Evolutionary conservation across 2,329 filamentous ascomycete genomes (phyloP).

Genomic region (Trichoderma guizhouense): DNA sequence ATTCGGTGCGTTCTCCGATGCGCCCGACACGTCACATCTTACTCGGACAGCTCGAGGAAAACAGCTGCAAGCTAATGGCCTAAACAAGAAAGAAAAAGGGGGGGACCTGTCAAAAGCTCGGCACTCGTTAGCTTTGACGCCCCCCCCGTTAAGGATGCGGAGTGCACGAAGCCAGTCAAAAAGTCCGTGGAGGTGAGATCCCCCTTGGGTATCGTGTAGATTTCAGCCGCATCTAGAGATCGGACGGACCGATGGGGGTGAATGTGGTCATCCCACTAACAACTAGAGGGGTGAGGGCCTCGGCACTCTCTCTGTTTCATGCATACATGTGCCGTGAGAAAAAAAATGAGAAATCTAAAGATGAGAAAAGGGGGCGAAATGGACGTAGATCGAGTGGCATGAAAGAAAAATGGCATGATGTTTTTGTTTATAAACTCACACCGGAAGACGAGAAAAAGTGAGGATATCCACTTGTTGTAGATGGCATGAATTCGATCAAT

Average conservation of each 20-base stretch:
- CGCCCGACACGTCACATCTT: conserved; percentile 1
- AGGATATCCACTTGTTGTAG: neutral
- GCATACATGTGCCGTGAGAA: neutral
- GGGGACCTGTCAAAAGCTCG: neutral
- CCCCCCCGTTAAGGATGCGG: neutral
- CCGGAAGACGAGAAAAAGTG: neutral
- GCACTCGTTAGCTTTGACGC: neutral
- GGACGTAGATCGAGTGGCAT: neutral
- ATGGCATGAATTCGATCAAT: neutral
- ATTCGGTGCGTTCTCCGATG: neutral
- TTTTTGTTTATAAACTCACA: neutral
- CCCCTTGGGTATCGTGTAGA: neutral
- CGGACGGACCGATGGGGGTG: neutral
- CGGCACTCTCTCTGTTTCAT: neutral
- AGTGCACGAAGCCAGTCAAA: neutral
- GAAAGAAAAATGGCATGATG: neutral
- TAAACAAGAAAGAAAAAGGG: neutral
- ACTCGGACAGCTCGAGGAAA: neutral
- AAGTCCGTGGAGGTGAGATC: neutral
- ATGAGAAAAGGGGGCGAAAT: neutral
- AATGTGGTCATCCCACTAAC: neutral
- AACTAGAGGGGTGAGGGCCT: neutral
- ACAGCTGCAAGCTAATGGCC: neutral
- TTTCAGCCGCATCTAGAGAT: conserved; percentile 7
- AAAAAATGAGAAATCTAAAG: neutral